Percentiles rank a stretch among this genome's conserved stretches.
Conservation (phyloP, 2,329 filamentous ascomycete genomes). For the Xylariomycetidae sp. region DNA sequence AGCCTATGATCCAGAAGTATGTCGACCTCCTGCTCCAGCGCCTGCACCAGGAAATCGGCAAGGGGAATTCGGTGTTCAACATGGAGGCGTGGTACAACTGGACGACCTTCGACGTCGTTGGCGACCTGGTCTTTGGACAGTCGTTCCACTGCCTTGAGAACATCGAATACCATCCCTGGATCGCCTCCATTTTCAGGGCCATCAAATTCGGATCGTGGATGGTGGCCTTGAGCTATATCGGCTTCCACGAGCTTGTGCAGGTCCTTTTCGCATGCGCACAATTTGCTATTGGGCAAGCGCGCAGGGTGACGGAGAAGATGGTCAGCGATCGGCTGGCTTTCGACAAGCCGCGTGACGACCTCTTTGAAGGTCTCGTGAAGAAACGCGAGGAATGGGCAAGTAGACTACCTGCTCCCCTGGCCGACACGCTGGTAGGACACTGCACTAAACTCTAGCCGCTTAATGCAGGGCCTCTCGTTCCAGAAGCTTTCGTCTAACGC, state of each 20-base stretch:
- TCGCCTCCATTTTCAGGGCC: slow-evolving; percentile 25
- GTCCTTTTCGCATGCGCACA: slow-evolving; percentile 10
- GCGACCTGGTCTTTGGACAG: slow-evolving; percentile 34
- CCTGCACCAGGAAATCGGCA: slow-evolving; percentile 26
- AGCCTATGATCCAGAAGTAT: slow-evolving; percentile 30
- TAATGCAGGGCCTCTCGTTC: slow-evolving; percentile 19
- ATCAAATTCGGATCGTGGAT: slow-evolving; percentile 18
- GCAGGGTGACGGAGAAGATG: slow-evolving; percentile 16
- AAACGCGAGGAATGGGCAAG: slow-evolving; percentile 24
- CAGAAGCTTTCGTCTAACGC: slow-evolving; percentile 21
- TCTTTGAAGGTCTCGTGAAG: slow-evolving; percentile 27
- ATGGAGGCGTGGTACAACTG: slow-evolving; percentile 33
- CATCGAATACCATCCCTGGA: slow-evolving; percentile 27
- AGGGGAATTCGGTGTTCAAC: slow-evolving; percentile 19
- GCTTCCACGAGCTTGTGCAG: slow-evolving; percentile 15
- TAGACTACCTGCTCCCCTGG: not conserved
- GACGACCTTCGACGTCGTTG: slow-evolving; percentile 24
- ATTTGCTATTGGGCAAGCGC: slow-evolving; percentile 9
- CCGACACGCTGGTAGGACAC: not conserved
- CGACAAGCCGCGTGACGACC: slow-evolving; percentile 20
- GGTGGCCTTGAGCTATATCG: slow-evolving; percentile 15
- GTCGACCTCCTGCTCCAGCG: slow-evolving; percentile 34
- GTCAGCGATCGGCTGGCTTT: slow-evolving; percentile 16
- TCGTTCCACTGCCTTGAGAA: slow-evolving; percentile 32
- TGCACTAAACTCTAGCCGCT: not conserved